Conservation (phyloP, 2,329 filamentous ascomycete genomes). For the Epicoccum sorghinum region DNA sequence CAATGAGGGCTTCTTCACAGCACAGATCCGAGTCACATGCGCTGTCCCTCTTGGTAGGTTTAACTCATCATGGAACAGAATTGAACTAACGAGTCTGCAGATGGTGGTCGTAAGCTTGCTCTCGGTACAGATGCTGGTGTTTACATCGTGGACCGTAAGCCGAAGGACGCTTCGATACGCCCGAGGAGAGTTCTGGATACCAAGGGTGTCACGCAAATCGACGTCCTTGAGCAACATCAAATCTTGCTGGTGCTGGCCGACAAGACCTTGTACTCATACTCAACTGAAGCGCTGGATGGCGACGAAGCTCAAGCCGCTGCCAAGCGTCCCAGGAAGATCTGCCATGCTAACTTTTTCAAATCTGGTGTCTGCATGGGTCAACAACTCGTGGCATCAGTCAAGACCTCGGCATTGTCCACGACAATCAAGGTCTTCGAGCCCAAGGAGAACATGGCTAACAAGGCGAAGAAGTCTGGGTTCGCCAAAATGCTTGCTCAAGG, state of each 20-base stretch:
- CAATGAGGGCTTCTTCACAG: constrained; percentile 89
- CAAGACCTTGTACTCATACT: constrained; percentile 90
- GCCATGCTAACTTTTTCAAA: constrained; percentile 98
- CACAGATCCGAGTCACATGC: constrained; percentile 89
- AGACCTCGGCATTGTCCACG: constrained; percentile 88
- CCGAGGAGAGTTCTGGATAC: constrained; percentile 86
- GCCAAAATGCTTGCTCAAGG: constrained; percentile 94
- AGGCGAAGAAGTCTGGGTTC: constrained; percentile 93
- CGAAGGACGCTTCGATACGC: constrained; percentile 74
- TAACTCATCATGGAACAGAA: background rate
- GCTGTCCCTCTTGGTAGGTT: constrained; percentile 84
- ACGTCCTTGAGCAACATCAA: constrained; percentile 93
- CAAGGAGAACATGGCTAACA: constrained; percentile 90
- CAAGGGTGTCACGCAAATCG: constrained; percentile 88
- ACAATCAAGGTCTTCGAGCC: constrained; percentile 99
- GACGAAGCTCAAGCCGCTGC: constrained; percentile 75
- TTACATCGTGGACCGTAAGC: constrained; percentile 88
- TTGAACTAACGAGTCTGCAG: constrained; percentile 54
- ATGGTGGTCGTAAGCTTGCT: constrained; percentile 92
- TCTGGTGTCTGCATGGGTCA: constrained; percentile 92
- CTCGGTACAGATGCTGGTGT: constrained; percentile 95
- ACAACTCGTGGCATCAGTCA: constrained; percentile 95
- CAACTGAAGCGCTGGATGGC: constrained; percentile 82
- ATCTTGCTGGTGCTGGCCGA: constrained; percentile 90
- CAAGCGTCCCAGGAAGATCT: constrained; percentile 94